Base-by-base conservation (phyloP, 148 eudicot species). In the Rhododendron henanense region DNA sequence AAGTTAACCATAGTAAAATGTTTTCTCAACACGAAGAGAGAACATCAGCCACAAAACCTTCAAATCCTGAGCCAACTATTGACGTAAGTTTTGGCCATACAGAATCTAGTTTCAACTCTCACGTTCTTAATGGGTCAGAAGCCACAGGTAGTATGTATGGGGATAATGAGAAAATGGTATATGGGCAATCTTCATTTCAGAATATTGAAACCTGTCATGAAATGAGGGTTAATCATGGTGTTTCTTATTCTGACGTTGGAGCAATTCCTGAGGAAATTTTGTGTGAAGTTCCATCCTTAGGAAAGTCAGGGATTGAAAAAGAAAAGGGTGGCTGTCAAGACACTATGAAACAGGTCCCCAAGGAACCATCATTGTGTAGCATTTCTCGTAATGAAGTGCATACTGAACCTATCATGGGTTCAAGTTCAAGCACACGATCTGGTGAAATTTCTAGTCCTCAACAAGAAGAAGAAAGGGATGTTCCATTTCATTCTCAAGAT, bases 1-100 rank as follows among this genome's bases (percentile, higher is more conserved):
- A 74, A 13, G 59, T 63, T 28, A 81, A 82, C 83, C 48, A n/a
- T 28, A 50, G 31, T 44, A 77, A 81, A 45, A 37, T 10, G 10
- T 76, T 76, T 59, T 78, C 78, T 48, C 61, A 71, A 74, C 83
- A 61, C 21, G 15, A 28, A 35, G 88, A 81, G 61, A 81, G 81
- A 79, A 74, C 44, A 35, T 31, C 53, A 21, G 16, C 77, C 5
- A 33, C 31, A 81, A 82, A 85, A 47, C 31, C 88, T 84, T 39
- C 81, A 47, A 63, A 87, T 57, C 65, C 74, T 77, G 85, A 83
- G 59, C 84, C 84, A 47, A 84, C 86, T 19, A 14, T 71, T 86
- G 81, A 81, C 13, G 78, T 67, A 65, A 73, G 69, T 19, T 85
- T 78, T 31, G 77, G 82, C 53, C 23, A 16, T 51, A 31, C n/a